Evolutionary conservation across 306 rosid genomes (phyloP).

Genomic region (Cucurbita argyrosperma): DNA sequence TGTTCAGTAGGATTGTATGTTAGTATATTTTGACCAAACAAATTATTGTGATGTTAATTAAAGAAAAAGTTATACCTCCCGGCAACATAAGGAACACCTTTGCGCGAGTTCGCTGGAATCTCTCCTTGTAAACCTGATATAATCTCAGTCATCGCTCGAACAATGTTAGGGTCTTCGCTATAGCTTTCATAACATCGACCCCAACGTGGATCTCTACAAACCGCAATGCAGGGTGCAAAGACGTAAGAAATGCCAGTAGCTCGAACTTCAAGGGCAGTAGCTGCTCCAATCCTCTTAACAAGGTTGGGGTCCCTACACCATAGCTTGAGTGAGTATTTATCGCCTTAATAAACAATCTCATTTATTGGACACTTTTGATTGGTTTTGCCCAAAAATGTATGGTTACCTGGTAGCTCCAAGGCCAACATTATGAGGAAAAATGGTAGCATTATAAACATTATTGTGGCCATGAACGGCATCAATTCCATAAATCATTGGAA

Average conservation of each 20-base stretch:
- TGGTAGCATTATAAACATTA: constrained; percentile 11
- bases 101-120: background rate
- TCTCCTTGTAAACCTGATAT: constrained; percentile 12
- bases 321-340: background rate
- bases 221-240: constrained; percentile 4
- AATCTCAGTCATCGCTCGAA: constrained; percentile 6
- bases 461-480: constrained; percentile 34
- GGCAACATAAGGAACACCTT: constrained; percentile 4
- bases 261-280: constrained; percentile 6
- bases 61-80: background rate
- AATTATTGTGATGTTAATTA: too few relatives aligned
- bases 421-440: constrained; percentile 29
- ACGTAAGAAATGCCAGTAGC: constrained; percentile 4
- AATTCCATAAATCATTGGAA: constrained; percentile 31
- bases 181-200: constrained; percentile 6
- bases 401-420: constrained; percentile 28
- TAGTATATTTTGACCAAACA: background rate
- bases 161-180: background rate
- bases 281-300: background rate
- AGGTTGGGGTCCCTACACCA: background rate
- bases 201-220: constrained; percentile 12
- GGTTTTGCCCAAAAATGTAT: background rate
- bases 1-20: background rate
- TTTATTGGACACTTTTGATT: background rate
- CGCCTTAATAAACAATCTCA: background rate